These are phyloP conservation scores for Fusarium anthophilum DNA, from an alignment of 2,329 filamentous ascomycete species.

Conservation along the genomic window DNA sequence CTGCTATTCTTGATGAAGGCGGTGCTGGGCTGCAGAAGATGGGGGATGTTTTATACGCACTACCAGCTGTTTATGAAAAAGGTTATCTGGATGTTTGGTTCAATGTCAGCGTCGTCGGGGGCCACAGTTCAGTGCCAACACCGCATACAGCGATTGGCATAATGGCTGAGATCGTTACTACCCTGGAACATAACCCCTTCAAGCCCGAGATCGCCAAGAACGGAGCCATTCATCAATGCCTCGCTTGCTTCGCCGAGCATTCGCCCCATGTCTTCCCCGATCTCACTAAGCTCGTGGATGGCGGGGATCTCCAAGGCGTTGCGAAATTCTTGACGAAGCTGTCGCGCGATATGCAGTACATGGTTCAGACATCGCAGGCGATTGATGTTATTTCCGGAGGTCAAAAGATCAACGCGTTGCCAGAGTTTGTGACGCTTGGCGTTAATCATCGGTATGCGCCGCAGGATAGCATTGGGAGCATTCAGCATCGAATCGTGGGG, in stretches of 20 bases:
- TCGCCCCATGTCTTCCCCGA: slow-evolving; percentile 58
- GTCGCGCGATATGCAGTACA: slow-evolving; percentile 50
- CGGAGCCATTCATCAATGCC: slow-evolving; percentile 62
- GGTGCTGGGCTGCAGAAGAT: slow-evolving; percentile 62
- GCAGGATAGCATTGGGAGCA: slow-evolving; percentile 2
- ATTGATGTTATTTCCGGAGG: slow-evolving; percentile 69
- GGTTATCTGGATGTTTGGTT: slow-evolving; percentile 67
- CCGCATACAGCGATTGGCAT: slow-evolving; percentile 75
- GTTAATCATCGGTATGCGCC: slow-evolving; percentile 62
- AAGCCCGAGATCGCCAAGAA: slow-evolving; percentile 53
- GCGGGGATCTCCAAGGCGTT: slow-evolving; percentile 40
- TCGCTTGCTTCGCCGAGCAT: slow-evolving; percentile 65
- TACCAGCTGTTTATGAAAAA: slow-evolving; percentile 70
- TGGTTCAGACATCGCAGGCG: slow-evolving; percentile 68
- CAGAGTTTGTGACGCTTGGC: slow-evolving; percentile 64
- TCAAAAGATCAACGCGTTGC: slow-evolving; percentile 72
- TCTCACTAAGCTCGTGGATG: slow-evolving; percentile 46
- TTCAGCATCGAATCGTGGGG: not conserved
- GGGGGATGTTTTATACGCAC: slow-evolving; percentile 58
- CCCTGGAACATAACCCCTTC: slow-evolving; percentile 67
- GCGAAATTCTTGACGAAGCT: slow-evolving; percentile 35
- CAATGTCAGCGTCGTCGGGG: slow-evolving; percentile 64
- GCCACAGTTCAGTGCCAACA: slow-evolving; percentile 66
- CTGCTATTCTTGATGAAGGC: slow-evolving; percentile 70
- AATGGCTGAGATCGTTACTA: slow-evolving; percentile 69